Percentiles rank a stretch among this genome's conserved stretches.
Conservation (phyloP, 2,329 filamentous ascomycete genomes). For the Chaetomium sp. region DNA sequence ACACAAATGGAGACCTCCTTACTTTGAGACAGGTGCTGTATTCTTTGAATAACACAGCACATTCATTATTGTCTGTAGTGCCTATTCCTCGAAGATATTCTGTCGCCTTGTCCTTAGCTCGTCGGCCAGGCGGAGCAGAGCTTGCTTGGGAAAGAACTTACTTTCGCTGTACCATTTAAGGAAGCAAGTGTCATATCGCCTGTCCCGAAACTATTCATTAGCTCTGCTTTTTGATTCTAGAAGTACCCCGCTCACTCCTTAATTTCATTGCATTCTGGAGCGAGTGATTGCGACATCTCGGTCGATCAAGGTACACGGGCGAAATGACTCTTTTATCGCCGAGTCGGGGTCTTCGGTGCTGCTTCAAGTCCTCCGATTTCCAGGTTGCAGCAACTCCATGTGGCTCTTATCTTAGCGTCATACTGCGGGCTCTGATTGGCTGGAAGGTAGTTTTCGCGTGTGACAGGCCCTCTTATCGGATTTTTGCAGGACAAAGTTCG, state of each 20-base stretch:
- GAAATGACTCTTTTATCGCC: too few relatives aligned
- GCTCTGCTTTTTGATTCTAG: neutral
- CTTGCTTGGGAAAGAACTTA: slow-evolving; percentile 33
- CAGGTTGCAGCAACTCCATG: too few relatives aligned
- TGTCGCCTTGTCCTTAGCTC: slow-evolving; percentile 30
- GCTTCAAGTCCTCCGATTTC: too few relatives aligned
- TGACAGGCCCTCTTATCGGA: neutral
- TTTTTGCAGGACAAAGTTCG: slow-evolving; percentile 9
- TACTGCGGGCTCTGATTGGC: too few relatives aligned
- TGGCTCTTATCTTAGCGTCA: too few relatives aligned
- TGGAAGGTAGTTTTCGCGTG: neutral
- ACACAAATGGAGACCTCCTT: slow-evolving; percentile 27
- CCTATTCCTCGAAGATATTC: slow-evolving; percentile 87
- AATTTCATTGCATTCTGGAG: slow-evolving; percentile 88
- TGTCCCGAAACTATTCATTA: slow-evolving; percentile 31
- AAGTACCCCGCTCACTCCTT: slow-evolving; percentile 67
- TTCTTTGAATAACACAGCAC: slow-evolving; percentile 74
- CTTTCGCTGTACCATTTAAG: slow-evolving; percentile 99
- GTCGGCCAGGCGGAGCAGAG: neutral
- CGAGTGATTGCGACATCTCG: slow-evolving; percentile 85
- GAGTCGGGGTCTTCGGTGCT: too few relatives aligned
- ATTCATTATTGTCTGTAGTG: slow-evolving; percentile 70
- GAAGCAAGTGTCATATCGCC: slow-evolving; percentile 94
- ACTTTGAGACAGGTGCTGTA: slow-evolving; percentile 85
- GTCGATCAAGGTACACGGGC: too few relatives aligned